Percentiles rank a stretch among this genome's conserved stretches.
Conservation (phyloP, 805 yeast species). For the Zygotorulaspora sp. region DNA sequence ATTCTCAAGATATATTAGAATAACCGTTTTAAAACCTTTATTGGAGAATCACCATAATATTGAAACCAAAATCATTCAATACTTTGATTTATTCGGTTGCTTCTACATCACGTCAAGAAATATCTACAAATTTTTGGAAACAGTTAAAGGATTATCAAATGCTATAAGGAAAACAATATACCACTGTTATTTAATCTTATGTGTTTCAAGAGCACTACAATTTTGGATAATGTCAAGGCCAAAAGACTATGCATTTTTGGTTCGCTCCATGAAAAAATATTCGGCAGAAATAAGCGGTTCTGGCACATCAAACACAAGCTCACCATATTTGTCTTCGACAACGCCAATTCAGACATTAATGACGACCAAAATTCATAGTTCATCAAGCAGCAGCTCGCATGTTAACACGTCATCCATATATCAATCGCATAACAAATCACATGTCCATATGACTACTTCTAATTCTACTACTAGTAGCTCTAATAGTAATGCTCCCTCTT, state of each 20-base stretch:
- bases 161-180: conserved; percentile 43
- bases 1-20: conserved; percentile 33
- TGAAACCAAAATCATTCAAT: conserved; percentile 32
- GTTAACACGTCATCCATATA: not conserved
- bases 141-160: conserved; percentile 37
- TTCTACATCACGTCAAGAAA: conserved; percentile 39
- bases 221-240: conserved; percentile 52
- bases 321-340: not conserved
- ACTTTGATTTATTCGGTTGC: conserved; percentile 45
- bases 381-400: conserved; percentile 1
- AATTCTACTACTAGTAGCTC: not conserved
- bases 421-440: not conserved
- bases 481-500: not conserved
- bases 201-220: conserved; percentile 43
- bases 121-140: conserved; percentile 38
- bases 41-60: conserved; percentile 35
- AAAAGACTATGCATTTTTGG: conserved; percentile 37
- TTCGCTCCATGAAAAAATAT: conserved; percentile 5
- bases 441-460: not conserved
- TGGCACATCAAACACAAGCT: not conserved
- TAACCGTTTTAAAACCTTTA: conserved; percentile 22
- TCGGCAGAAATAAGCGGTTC: not conserved
- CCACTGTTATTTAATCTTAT: conserved; percentile 43
- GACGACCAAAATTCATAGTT: not conserved
- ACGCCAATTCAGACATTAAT: not conserved